Conservation (phyloP, 306 rosid genomes). For the Cucurbita ficifolia region DNA sequence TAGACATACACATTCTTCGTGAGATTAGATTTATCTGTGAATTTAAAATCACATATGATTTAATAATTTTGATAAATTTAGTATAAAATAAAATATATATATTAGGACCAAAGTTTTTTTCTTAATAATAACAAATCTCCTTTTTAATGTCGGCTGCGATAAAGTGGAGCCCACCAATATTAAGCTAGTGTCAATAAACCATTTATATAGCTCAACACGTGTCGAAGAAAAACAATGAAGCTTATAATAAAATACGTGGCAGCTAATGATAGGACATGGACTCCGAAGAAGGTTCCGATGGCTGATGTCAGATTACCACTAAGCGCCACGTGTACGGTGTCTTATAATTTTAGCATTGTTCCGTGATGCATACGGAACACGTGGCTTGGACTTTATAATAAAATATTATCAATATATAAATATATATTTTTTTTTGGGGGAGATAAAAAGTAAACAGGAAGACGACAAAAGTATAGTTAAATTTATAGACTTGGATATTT, state of each 20-base stretch:
- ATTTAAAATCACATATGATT: not conserved
- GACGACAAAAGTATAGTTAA: slow-evolving; percentile 1
- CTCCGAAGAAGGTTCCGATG: slow-evolving; percentile 10
- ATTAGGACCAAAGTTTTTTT: not conserved
- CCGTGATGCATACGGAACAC: slow-evolving; percentile 21
- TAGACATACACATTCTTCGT: no score
- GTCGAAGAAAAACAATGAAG: not conserved
- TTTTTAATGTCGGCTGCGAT: not conserved
- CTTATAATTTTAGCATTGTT: not conserved
- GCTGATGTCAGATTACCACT: slow-evolving; percentile 13
- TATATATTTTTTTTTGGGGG: not conserved
- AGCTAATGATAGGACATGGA: not conserved
- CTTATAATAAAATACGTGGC: slow-evolving; percentile 20
- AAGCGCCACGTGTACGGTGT: slow-evolving; percentile 36
- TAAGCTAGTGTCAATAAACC: slow-evolving; percentile 1
- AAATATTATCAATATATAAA: not conserved
- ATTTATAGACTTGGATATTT: not conserved
- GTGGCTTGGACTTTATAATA: not conserved
- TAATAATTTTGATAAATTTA: not conserved
- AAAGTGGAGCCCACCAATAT: not conserved
- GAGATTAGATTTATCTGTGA: no score
- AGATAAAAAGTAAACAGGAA: not conserved
- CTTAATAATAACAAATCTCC: not conserved
- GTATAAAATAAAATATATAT: not conserved
- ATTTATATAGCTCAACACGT: slow-evolving; percentile 20